Evolutionary conservation across 2,329 filamentous ascomycete species (phyloP).

Genomic region (Penicillium nordicum): DNA sequence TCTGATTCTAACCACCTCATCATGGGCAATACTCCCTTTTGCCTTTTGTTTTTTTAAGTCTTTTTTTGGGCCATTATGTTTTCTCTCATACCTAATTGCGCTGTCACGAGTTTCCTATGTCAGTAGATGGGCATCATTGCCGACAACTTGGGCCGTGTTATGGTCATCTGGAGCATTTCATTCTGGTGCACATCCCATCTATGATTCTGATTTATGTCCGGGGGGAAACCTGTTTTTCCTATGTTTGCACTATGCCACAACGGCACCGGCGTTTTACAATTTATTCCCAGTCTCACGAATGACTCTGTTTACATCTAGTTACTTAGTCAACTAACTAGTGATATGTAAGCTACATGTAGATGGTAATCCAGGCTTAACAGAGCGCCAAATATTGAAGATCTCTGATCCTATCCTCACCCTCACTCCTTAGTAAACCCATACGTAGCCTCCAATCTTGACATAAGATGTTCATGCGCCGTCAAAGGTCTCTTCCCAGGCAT

Average conservation of each 20-base stretch:
- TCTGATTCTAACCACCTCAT: slow-evolving; percentile 15
- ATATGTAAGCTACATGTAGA: background rate
- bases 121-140: slow-evolving; percentile 26
- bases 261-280: slow-evolving; percentile 24
- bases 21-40: slow-evolving; percentile 6
- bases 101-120: slow-evolving; percentile 37
- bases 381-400: background rate
- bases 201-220: slow-evolving; percentile 20
- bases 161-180: slow-evolving; percentile 22
- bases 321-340: no score
- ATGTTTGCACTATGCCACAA: slow-evolving; percentile 23
- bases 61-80: slow-evolving; percentile 9
- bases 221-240: slow-evolving; percentile 17
- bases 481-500: slow-evolving; percentile 40
- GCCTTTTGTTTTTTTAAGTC: slow-evolving; percentile 1
- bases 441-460: slow-evolving; percentile 55
- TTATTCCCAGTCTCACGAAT: slow-evolving; percentile 19
- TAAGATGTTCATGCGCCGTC: slow-evolving; percentile 59
- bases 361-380: background rate
- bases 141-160: slow-evolving; percentile 14
- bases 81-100: slow-evolving; percentile 22
- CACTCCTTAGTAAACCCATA: slow-evolving; percentile 46
- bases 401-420: background rate
- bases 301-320: slow-evolving; percentile 11
- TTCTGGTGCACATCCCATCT: slow-evolving; percentile 18